A percentile compares a stretch with the other conserved stretches of the same genome.
Conservation (phyloP, 768 basidiomycete species). For the Russula virescens region DNA sequence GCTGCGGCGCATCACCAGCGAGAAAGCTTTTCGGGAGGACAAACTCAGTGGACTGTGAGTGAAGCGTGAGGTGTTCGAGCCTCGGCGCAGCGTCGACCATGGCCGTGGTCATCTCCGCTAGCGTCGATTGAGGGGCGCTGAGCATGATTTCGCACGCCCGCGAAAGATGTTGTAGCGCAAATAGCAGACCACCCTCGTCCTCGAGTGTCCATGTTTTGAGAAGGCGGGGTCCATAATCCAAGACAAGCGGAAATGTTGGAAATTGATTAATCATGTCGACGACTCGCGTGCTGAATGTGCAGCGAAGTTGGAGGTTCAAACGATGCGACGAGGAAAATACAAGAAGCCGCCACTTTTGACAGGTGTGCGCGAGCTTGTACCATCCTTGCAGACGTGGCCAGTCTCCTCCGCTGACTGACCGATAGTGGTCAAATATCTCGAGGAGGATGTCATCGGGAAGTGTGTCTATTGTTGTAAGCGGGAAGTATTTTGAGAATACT, state of each 20-base stretch:
- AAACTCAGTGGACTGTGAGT: slow-evolving; percentile 11
- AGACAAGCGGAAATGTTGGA: slow-evolving; percentile 6
- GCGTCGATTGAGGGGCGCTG: slow-evolving; percentile 5
- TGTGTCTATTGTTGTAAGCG: not conserved
- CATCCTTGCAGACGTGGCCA: slow-evolving; percentile 5
- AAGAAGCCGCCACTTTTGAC: slow-evolving; percentile 8
- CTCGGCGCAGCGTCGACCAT: slow-evolving; percentile 9
- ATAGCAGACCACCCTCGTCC: not conserved
- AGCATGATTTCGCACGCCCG: slow-evolving; percentile 5
- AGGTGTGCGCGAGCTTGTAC: slow-evolving; percentile 16
- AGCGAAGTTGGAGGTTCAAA: slow-evolving; percentile 13
- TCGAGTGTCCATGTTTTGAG: slow-evolving; percentile 6
- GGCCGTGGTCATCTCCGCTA: not conserved
- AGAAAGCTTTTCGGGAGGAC: slow-evolving; percentile 13
- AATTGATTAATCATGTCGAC: slow-evolving; percentile 3
- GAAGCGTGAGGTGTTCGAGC: slow-evolving; percentile 9
- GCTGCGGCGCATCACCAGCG: slow-evolving; percentile 1
- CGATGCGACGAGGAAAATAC: slow-evolving; percentile 17
- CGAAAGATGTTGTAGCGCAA: not conserved
- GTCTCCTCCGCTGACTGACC: not conserved
- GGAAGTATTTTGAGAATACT: slow-evolving; percentile 16
- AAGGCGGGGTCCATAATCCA: slow-evolving; percentile 12
- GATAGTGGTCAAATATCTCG: slow-evolving; percentile 13
- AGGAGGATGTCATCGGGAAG: slow-evolving; percentile 17
- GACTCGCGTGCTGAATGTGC: slow-evolving; percentile 9